A percentile compares a stretch with the other conserved stretches of the same genome.
phyloP scores from a whole-genome alignment of 2,329 filamentous ascomycete species.

The Trichoderma endophyticum region DNA sequence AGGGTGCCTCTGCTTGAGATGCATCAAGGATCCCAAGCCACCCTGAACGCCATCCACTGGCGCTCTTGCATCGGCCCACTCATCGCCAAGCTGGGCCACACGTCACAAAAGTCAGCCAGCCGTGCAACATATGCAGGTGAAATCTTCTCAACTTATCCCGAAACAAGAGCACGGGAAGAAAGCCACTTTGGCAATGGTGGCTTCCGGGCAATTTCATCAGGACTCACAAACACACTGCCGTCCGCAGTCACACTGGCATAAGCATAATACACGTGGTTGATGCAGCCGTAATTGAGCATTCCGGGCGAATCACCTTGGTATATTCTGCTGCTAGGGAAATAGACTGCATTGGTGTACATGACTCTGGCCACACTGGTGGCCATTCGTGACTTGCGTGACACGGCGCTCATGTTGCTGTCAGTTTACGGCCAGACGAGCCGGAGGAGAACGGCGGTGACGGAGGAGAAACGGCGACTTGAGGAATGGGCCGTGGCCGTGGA shows the following conservation, averaged over 20 bases:
- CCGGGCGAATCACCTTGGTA: conserved; percentile 72
- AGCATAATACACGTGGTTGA: conserved; percentile 80
- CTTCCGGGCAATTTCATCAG: background rate
- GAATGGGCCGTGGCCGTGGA: conserved; percentile 1
- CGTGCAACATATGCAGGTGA: conserved; percentile 13
- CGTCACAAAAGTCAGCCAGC: conserved; percentile 27
- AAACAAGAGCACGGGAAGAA: background rate
- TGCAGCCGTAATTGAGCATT: conserved; percentile 69
- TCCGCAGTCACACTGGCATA: conserved; percentile 72
- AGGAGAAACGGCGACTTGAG: conserved; percentile 3
- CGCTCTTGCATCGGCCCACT: conserved; percentile 71
- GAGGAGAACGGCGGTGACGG: conserved; percentile 6
- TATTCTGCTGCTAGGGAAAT: conserved; percentile 77
- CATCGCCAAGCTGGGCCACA: conserved; percentile 65
- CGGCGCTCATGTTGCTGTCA: conserved; percentile 36
- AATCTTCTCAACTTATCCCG: conserved; percentile 1
- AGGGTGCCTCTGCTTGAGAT: conserved; percentile 67
- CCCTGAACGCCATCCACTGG: conserved; percentile 69
- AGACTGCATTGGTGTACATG: conserved; percentile 71
- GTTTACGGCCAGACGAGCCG: background rate
- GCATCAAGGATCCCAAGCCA: conserved; percentile 69
- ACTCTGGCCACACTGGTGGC: conserved; percentile 44
- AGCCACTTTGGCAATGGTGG: conserved; percentile 12
- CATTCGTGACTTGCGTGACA: conserved; percentile 46
- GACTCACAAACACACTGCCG: conserved; percentile 70